Percentiles rank a stretch among this genome's conserved stretches.
Conservation (phyloP, 495 filamentous ascomycete species). For the Aspergillus baeticus region DNA sequence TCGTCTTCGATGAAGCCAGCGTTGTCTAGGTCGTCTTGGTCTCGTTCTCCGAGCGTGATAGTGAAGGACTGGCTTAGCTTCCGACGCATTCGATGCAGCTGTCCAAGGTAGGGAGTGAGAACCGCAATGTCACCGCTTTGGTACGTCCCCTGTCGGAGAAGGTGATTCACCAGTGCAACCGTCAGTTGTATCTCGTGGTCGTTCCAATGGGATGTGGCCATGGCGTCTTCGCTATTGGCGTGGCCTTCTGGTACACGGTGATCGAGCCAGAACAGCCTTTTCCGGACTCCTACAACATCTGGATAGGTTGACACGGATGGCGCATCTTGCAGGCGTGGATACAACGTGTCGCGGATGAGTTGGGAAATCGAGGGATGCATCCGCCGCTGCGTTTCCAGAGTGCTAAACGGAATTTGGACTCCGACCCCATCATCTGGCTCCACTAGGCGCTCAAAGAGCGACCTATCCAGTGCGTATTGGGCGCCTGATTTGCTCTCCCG, state of each 20-base stretch:
- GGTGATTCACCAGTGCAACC: slow-evolving; percentile 64
- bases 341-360: slow-evolving; percentile 59
- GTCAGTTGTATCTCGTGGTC: slow-evolving; percentile 67
- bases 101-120: slow-evolving; percentile 73
- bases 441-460: slow-evolving; percentile 69
- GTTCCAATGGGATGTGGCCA: slow-evolving; percentile 63
- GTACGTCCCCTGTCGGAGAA: slow-evolving; percentile 70
- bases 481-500: slow-evolving; percentile 54
- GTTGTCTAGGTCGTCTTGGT: slow-evolving; percentile 58
- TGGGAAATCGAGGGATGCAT: slow-evolving; percentile 73
- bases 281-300: slow-evolving; percentile 61
- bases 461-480: slow-evolving; percentile 62
- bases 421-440: slow-evolving; percentile 21
- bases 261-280: slow-evolving; percentile 72
- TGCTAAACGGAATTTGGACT: slow-evolving; percentile 50
- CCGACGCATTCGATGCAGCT: slow-evolving; percentile 60
- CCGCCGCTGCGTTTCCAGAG: slow-evolving; percentile 65
- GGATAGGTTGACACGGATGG: slow-evolving; percentile 53
- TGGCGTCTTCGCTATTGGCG: slow-evolving; percentile 34
- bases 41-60: slow-evolving; percentile 66
- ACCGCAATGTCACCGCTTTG: slow-evolving; percentile 70
- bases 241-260: slow-evolving; percentile 58
- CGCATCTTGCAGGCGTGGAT: slow-evolving; percentile 63
- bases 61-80: slow-evolving; percentile 52
- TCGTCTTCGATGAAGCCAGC: slow-evolving; percentile 34